Evolutionary conservation across 495 filamentous ascomycete species (phyloP).

Genomic region (Aspergillus campestris): DNA sequence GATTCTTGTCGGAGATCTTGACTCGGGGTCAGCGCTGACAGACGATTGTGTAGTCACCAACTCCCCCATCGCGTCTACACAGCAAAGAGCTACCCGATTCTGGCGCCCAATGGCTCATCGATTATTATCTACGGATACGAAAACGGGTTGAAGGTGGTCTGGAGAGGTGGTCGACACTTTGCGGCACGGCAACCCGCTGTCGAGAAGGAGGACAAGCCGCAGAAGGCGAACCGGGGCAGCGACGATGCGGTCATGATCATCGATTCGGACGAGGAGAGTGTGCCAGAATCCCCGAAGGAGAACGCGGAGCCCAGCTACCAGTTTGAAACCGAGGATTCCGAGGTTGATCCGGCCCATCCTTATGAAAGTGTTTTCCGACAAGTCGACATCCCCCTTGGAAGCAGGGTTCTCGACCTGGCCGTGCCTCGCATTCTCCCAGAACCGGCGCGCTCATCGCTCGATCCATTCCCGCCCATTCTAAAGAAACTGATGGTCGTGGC

Average conservation of each 20-base stretch:
- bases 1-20: not conserved
- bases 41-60: conserved; percentile 52
- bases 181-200: conserved; percentile 31
- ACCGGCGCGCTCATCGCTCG: conserved; percentile 34
- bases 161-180: conserved; percentile 68
- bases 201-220: conserved; percentile 17
- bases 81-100: conserved; percentile 65
- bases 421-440: conserved; percentile 47
- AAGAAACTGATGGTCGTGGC: conserved; percentile 60
- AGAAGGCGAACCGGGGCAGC: conserved; percentile 28
- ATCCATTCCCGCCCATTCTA: conserved; percentile 52
- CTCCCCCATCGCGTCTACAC: conserved; percentile 65
- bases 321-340: conserved; percentile 52
- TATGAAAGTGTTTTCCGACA: conserved; percentile 53
- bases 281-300: conserved; percentile 26
- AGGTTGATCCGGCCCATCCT: conserved; percentile 45
- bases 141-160: conserved; percentile 66
- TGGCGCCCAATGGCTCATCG: conserved; percentile 73
- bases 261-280: conserved; percentile 69
- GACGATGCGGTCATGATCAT: conserved; percentile 65
- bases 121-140: conserved; percentile 78
- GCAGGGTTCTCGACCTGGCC: conserved; percentile 50
- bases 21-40: conserved; percentile 3
- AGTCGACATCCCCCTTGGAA: conserved; percentile 59
- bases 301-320: conserved; percentile 35